Evolutionary conservation across 345 rosid genomes (phyloP).

Genomic region (Dipteronia sinensis): DNA sequence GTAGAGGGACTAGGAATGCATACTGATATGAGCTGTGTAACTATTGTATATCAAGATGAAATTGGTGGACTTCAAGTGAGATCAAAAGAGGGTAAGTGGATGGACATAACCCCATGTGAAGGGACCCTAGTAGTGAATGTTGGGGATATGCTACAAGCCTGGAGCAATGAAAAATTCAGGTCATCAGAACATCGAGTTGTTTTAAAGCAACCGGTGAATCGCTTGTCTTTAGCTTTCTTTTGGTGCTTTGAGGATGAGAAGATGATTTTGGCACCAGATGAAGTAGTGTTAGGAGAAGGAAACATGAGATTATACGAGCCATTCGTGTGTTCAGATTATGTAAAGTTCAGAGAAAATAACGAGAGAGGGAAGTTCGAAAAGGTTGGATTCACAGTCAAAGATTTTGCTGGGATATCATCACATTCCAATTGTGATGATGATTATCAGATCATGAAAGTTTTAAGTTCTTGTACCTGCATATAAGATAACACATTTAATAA

Average conservation of each 20-base stretch:
- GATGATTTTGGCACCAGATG: conserved; percentile 35
- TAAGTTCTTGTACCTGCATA: background rate
- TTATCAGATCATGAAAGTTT: background rate
- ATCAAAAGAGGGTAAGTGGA: conserved; percentile 47
- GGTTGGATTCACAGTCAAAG: conserved; percentile 48
- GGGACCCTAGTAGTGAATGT: conserved; percentile 44
- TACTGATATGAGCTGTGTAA: conserved; percentile 50
- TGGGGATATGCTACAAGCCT: conserved; percentile 49
- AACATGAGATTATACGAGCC: conserved; percentile 27
- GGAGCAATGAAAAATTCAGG: conserved; percentile 44
- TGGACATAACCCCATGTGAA: conserved; percentile 39
- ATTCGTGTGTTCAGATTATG: conserved; percentile 45
- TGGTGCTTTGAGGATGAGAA: conserved; percentile 50
- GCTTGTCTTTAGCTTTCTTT: conserved; percentile 44
- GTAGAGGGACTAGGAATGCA: conserved; percentile 51
- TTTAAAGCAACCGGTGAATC: conserved; percentile 23
- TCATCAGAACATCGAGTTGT: conserved; percentile 46
- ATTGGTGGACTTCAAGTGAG: conserved; percentile 44
- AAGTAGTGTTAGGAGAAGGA: conserved; percentile 35
- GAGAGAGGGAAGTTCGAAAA: conserved; percentile 45
- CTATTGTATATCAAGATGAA: conserved; percentile 42
- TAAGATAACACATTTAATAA: background rate
- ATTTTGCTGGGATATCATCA: conserved; percentile 36
- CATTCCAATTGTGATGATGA: background rate
- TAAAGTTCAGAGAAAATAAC: conserved; percentile 38